Base-by-base conservation (phyloP, 305 asterid species). In the Solanum hybrid region DNA sequence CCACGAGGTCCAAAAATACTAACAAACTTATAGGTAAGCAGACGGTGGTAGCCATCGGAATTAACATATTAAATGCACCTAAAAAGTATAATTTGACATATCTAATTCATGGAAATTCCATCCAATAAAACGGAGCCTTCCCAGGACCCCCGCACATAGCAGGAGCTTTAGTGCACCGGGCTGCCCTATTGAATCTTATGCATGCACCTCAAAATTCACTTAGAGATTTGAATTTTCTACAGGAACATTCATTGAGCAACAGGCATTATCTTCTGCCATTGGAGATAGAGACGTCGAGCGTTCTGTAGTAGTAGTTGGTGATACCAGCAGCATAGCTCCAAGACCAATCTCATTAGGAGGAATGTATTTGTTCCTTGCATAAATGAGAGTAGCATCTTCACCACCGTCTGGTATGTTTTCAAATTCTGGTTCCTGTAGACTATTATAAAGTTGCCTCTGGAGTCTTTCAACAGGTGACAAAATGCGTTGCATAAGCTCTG, bases 321-420 rank as follows among this genome's bases (percentile, higher is more conserved):
- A 88, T 1, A 86, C 19, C 19, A 92, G 89, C 32, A 89, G 73
- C 89, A 87, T 77, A 27, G 93, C 95, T 78, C 98, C 97, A 26
- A 90, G 88, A 3, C 95, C 95, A 36, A 94, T 90, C 92, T 94
- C 96, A 51, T 93, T 94, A 1, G 89, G 93, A 2, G 7, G 60
- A 42, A 42, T 42, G 60, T 42, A 42, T 42, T 42, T 42, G 17
- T 42, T 42, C 7, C 60, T 91, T 51, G 64, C 6, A 14, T 15
- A 51, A 51, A 95, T 92, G 0, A 94, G 88, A 15, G 56, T 86
- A 40, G 13, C 42, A 38, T 38, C 89, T 92, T 4, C 93, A 35
- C 92, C 35, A 17, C 71, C 36, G 17, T 4, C 82, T 1, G 78
- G 56, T 51, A 10, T 36, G 7, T 72, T 40, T 7, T 22, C 36